Base-by-base conservation (phyloP, 2,329 filamentous ascomycete species). In the Exophiala sideris region DNA sequence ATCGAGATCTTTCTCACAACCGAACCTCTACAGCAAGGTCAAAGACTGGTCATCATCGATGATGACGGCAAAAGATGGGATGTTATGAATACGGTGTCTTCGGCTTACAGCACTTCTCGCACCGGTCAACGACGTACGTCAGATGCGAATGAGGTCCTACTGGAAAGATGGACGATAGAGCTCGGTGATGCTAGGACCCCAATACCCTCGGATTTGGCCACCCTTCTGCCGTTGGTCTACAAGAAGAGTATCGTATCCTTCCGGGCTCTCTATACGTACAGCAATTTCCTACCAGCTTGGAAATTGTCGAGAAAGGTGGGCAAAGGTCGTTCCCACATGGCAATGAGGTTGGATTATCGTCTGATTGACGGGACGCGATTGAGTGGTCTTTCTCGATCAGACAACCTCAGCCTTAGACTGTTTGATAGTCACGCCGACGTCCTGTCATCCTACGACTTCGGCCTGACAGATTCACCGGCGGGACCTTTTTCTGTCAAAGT, bases 181-280 rank as follows among this genome's bases (percentile, higher is more conserved):
- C 78, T 97, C 52, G 88, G 88, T 67, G 82, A 83, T 62, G 67
- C 89, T 52, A 64, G 76, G 5, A 64, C 75, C 36, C 54, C 59
- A 11, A 51, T 62, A 1, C 59, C 62, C 12, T 41, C 56, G n/a
- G 80, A 84, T 55, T 70, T 84, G 48, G 77, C 72, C 49, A 76
- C 81, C 44, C 76, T 82, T 32, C 76, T 97, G 48, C 91, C 94
- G 11, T 92, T 89, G 48, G 85, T 96, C 54, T 99, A 99, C 79
- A 99, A 99, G 75, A 94, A 95, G 73, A 90, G 89, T 64, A 95
- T 99, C 60, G 88, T 97, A 62, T 84, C 96, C 64, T 96, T 97
- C 72, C 83, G 94, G 56, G 91, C 91, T 1, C 79, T 99, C 42
- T 96, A 89, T 70, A 84, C 89, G 46, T 88, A 88, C 50, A 83